Percentiles rank a stretch among this genome's conserved stretches.
These are phyloP conservation scores for Cladorrhinum samala DNA, from an alignment of 495 filamentous ascomycete genomes.

Conservation along the genomic window DNA sequence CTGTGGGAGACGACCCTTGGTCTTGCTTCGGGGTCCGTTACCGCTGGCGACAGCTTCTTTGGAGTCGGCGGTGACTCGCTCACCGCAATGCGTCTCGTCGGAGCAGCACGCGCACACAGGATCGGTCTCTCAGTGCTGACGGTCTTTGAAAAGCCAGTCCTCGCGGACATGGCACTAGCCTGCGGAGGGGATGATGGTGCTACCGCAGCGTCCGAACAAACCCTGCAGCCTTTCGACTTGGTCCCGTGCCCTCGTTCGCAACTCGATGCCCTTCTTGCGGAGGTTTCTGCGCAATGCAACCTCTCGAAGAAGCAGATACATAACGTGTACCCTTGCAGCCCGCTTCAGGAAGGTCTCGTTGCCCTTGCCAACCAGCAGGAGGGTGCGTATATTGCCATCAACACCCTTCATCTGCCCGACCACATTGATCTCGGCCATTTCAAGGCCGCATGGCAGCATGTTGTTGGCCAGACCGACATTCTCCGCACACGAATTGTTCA, in stretches of 20 bases:
- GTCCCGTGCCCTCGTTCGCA: constrained; percentile 25
- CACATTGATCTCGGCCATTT: constrained; percentile 38
- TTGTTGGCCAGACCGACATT: constrained; percentile 53
- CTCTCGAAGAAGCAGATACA: constrained; percentile 38
- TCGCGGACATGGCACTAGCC: constrained; percentile 22
- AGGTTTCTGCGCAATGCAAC: constrained; percentile 39
- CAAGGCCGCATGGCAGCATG: constrained; percentile 43
- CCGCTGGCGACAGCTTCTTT: constrained; percentile 40
- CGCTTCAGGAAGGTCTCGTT: constrained; percentile 48
- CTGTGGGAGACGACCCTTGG: constrained; percentile 44
- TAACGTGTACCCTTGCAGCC: constrained; percentile 56
- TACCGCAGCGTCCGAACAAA: background rate
- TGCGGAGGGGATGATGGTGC: background rate
- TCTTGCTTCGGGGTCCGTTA: constrained; percentile 29
- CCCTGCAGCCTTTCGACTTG: constrained; percentile 41
- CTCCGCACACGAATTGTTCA: constrained; percentile 61
- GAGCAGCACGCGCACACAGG: constrained; percentile 26
- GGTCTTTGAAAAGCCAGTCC: constrained; percentile 31
- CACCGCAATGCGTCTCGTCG: constrained; percentile 42
- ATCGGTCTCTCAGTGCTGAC: constrained; percentile 30
- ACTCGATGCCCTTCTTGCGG: constrained; percentile 30
- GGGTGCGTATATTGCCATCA: constrained; percentile 36
- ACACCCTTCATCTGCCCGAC: constrained; percentile 37
- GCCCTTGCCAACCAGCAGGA: constrained; percentile 36
- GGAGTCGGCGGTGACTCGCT: constrained; percentile 46